Percentiles rank a stretch among this genome's conserved stretches.
Conservation (phyloP, 106 monocot genomes). For the Apostasia shenzhenica region DNA sequence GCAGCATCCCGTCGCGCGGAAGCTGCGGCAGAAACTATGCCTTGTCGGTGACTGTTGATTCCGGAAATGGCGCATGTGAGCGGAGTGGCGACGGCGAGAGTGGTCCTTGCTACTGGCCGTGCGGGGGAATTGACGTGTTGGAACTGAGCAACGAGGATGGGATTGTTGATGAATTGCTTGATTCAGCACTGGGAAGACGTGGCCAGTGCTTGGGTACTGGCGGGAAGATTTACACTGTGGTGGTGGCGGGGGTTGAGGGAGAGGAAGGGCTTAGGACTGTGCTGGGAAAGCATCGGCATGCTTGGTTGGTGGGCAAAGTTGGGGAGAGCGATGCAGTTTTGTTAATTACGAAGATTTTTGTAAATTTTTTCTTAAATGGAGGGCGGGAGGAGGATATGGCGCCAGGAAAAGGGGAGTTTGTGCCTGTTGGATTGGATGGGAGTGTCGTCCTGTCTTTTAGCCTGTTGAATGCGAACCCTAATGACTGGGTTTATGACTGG, state of each 20-base stretch:
- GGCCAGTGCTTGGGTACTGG: slow-evolving; percentile 3
- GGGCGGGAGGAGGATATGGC: slow-evolving; percentile 22
- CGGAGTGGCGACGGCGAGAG: slow-evolving; percentile 3
- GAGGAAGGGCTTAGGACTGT: slow-evolving; percentile 32
- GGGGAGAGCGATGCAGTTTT: slow-evolving; percentile 25
- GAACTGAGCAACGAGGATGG: slow-evolving; percentile 23
- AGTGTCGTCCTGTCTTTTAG: slow-evolving; percentile 73
- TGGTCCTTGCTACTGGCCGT: slow-evolving; percentile 35
- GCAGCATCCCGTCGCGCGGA: neutral
- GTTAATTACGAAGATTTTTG: slow-evolving; percentile 47
- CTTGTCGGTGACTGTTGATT: slow-evolving; percentile 8
- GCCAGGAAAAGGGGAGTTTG: slow-evolving; percentile 44
- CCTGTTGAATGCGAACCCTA: slow-evolving; percentile 82
- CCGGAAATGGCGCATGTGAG: slow-evolving; percentile 9
- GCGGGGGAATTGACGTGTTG: slow-evolving; percentile 20
- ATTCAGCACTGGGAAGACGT: slow-evolving; percentile 10
- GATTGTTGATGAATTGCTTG: slow-evolving; percentile 50
- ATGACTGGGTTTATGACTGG: slow-evolving; percentile 91
- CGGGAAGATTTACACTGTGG: slow-evolving; percentile 59
- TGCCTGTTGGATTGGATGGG: slow-evolving; percentile 94
- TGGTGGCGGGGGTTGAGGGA: slow-evolving; percentile 21
- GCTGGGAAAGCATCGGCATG: slow-evolving; percentile 88
- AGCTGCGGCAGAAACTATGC: neutral
- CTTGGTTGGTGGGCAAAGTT: slow-evolving; percentile 61
- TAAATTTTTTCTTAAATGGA: slow-evolving; percentile 54